phyloP scores from a whole-genome alignment of 1,284 basidiomycete genomes.

The Ganoderma meredithae region DNA sequence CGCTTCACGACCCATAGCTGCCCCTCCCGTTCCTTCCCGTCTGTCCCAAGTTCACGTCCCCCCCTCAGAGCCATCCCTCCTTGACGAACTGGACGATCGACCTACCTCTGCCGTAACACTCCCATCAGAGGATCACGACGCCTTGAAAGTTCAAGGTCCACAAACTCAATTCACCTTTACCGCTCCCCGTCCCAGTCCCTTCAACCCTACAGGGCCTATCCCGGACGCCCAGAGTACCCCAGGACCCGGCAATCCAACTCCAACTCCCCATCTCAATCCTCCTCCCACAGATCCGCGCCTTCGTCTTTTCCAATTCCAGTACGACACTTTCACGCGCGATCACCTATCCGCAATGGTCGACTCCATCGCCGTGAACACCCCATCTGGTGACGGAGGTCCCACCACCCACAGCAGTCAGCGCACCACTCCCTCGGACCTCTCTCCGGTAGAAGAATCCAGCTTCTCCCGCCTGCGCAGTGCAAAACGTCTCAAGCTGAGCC shows the following conservation, averaged over 20 bases:
- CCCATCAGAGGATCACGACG: conserved; percentile 20
- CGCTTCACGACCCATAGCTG: conserved; percentile 31
- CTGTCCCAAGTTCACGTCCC: conserved; percentile 43
- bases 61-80: conserved; percentile 17
- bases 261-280: conserved; percentile 40
- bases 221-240: conserved; percentile 62
- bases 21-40: conserved; percentile 46
- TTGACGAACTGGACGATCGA: conserved; percentile 15
- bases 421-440: conserved; percentile 38
- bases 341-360: conserved; percentile 92
- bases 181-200: conserved; percentile 53
- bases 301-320: conserved; percentile 89
- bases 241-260: conserved; percentile 41
- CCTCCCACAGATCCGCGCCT: conserved; percentile 76
- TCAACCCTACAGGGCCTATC: conserved; percentile 44
- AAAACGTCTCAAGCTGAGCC: conserved; percentile 79
- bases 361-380: conserved; percentile 83
- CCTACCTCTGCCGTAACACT: neutral
- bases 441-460: conserved; percentile 46
- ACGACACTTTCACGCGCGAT: conserved; percentile 93
- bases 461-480: conserved; percentile 68
- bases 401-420: conserved; percentile 43
- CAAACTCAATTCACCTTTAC: conserved; percentile 81
- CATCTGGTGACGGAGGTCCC: conserved; percentile 57
- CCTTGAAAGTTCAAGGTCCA: conserved; percentile 43